Conservation (phyloP, 306 rosid species). For the Oxytropis ochrocephala region DNA sequence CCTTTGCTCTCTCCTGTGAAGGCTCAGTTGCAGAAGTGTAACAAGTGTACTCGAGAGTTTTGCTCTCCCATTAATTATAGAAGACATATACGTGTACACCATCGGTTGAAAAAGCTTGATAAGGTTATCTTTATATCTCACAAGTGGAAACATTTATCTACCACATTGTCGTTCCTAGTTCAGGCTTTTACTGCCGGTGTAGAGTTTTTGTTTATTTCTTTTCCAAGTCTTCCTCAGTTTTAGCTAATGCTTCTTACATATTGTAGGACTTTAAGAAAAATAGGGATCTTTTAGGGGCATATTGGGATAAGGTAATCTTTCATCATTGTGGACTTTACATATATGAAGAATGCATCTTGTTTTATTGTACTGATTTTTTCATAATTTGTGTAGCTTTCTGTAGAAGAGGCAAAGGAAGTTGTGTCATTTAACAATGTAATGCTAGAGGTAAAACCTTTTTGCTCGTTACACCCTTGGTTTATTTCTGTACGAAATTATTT, state of each 20-base stretch:
- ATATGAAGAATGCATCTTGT: background rate
- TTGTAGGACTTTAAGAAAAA: constrained; percentile 65
- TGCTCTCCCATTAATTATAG: constrained; percentile 80
- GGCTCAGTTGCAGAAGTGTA: constrained; percentile 81
- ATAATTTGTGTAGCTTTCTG: constrained; percentile 51
- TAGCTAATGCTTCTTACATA: constrained; percentile 28
- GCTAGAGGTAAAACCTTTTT: constrained; percentile 51
- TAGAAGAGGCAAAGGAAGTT: constrained; percentile 71
- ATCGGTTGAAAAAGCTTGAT: constrained; percentile 77
- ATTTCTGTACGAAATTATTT: constrained; percentile 12
- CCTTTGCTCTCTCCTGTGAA: constrained; percentile 76
- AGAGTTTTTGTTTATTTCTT: constrained; percentile 7
- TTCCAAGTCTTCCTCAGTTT: constrained; percentile 2
- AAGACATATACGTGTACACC: constrained; percentile 78
- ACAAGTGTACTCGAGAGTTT: constrained; percentile 81
- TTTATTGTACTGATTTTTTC: constrained; percentile 24
- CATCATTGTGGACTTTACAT: constrained; percentile 16
- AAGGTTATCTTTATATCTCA: constrained; percentile 48
- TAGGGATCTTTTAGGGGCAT: constrained; percentile 68
- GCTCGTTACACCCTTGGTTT: constrained; percentile 9
- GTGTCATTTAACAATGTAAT: constrained; percentile 56
- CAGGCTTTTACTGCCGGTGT: background rate
- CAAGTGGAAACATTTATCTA: background rate
- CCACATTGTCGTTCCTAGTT: background rate
- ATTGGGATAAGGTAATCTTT: constrained; percentile 84